Base-by-base conservation (phyloP, 2,329 filamentous ascomycete genomes). In the Monosporascus ibericus region DNA sequence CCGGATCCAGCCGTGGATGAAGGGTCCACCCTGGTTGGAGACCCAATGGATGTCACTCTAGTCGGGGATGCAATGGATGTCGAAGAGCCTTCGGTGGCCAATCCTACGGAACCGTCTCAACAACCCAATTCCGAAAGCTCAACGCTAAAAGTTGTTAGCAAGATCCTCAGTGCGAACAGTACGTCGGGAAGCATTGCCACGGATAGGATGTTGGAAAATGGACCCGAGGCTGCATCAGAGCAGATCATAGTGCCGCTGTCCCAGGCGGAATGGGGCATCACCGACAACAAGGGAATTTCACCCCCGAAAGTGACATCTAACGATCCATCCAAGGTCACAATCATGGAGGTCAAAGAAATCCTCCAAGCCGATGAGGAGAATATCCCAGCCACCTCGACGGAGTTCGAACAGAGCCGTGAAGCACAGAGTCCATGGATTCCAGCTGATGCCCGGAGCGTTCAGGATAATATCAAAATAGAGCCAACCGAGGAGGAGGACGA, bases 351-450 rank as follows among this genome's bases (percentile, higher is more conserved):
- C 38, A 48, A 55, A 38, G 30, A 46, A n/a, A n/a, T 11, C 30
- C 30, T 40, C 17, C 25, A 56, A 27, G 18, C 42, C 24, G n/a
- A 50, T 11, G 27, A 50, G 39, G 47, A 20, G 11, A 18, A 30
- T 15, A 37, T 18, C 15, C 48, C 49, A 15, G 18, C 37, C 11
- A 40, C 25, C 15, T 34, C 44, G 15, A 44, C 18, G 40, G 24
- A 46, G 14, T 42, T 54, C 17, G 24, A 37, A 6, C 44, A 51
- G 11, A 30, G 50, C 15, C 17, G 44, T 51, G 37, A 48, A 9
- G 57, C 44, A 38, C 65, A 66, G 59, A 66, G 63, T 48, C 66
- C 63, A 14, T 67, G 62, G 65, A 54, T 54, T 24, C 36, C 48
- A 46, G 57, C 61, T 15, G 25, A 44, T 47, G 37, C 48, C 47